Base-by-base conservation (phyloP, 148 eudicot species). In the Camellia japonica region DNA sequence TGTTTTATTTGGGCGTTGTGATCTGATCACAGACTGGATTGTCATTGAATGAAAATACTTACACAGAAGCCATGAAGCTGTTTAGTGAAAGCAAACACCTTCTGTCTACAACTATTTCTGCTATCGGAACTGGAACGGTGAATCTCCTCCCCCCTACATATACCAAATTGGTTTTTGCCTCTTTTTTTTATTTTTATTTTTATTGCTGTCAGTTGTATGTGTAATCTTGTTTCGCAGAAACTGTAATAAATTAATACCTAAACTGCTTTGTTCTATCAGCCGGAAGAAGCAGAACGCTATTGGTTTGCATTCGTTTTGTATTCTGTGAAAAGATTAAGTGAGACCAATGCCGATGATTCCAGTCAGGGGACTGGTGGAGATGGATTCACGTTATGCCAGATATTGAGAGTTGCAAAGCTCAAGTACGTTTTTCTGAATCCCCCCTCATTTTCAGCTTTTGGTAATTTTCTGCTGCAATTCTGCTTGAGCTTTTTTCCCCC, bases 221-320 rank as follows among this genome's bases (percentile, higher is more conserved):
- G 20, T 72, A 19, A 3, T 51, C 46, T n/a, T 52, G 65, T 18
- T 20, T 47, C 73, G 42, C 42, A 70, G 44, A 11, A 56, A 9
- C 12, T 72, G 5, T 20, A n/a, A 4, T 67, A 56, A 71, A 59
- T 38, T 5, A 60, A 9, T 56, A 23, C 18, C 5, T 52, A 12
- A 79, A 7, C 59, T 73, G 60, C 61, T 49, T 73, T 49, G 82
- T 55, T 65, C 13, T 64, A 51, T 79, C 90, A 93, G 97, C 90
- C 88, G 0, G 98, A 95, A 69, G 97, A 93, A 80, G 82, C 87
- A 71, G 97, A 95, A 83, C 90, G 86, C 46, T 92, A 87, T 84
- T 84, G 94, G 93, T 93, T 91, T 87, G 93, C 94, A 38, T 93
- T 90, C 85, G 84, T 93, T 72, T 87, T 95, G 73, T 92, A 83